A percentile compares a stretch with the other conserved stretches of the same genome.
phyloP scores from a whole-genome alignment of 2,329 filamentous ascomycete genomes.

The Daldinia sp. region DNA sequence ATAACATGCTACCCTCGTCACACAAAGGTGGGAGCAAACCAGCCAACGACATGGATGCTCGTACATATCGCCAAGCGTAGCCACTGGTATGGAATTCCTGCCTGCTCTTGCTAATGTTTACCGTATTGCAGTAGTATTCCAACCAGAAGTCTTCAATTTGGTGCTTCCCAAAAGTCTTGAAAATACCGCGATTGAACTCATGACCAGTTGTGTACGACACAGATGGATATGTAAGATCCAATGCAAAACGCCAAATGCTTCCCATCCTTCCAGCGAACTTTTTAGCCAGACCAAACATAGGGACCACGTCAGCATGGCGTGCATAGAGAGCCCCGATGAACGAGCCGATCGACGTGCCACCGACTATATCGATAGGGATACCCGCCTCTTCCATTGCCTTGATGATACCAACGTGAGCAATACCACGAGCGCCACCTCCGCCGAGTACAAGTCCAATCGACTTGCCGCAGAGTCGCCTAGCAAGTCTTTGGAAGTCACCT shows the following conservation, averaged over 20 bases:
- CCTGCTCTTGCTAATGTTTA: slow-evolving; percentile 95
- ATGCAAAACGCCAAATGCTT: slow-evolving; percentile 97
- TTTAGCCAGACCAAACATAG: slow-evolving; percentile 96
- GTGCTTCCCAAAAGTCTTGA: slow-evolving; percentile 96
- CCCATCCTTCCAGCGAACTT: slow-evolving; percentile 99
- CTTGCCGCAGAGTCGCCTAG: slow-evolving; percentile 89
- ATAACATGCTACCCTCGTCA: slow-evolving; percentile 95
- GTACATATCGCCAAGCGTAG: slow-evolving; percentile 97
- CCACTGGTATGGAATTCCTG: slow-evolving; percentile 94
- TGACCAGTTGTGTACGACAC: slow-evolving; percentile 98
- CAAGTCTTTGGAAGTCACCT: slow-evolving; percentile 94
- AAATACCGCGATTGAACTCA: slow-evolving; percentile 98
- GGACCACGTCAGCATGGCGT: slow-evolving; percentile 94
- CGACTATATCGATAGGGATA: slow-evolving; percentile 94
- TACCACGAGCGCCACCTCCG: slow-evolving; percentile 90
- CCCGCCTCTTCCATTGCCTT: slow-evolving; percentile 95
- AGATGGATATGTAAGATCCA: slow-evolving; percentile 95
- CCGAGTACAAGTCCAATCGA: slow-evolving; percentile 94
- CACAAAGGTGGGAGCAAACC: slow-evolving; percentile 93
- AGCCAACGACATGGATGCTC: slow-evolving; percentile 96
- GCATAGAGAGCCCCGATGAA: slow-evolving; percentile 97
- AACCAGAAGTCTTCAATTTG: slow-evolving; percentile 99
- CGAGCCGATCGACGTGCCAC: slow-evolving; percentile 94
- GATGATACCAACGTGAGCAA: slow-evolving; percentile 94
- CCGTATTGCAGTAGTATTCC: slow-evolving; percentile 99